Evolutionary conservation across 257 asterid genomes (phyloP).

Genomic region (Nyctanthes arbortristis): DNA sequence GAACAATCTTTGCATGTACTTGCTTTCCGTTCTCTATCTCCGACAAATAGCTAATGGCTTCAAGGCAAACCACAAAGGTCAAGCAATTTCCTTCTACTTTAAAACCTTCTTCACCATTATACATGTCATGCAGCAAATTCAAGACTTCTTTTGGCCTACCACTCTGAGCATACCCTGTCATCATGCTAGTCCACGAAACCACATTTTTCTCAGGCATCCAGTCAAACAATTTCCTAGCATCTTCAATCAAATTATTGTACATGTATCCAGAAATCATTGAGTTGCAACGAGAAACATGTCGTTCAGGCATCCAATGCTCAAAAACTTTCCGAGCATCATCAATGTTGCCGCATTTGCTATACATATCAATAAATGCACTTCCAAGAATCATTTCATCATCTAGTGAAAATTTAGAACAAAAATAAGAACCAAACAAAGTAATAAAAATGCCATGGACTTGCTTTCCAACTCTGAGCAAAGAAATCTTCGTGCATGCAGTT

Average conservation of each 20-base stretch:
- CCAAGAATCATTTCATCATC: constrained; percentile 27
- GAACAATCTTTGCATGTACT: constrained; percentile 38
- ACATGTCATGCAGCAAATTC: constrained; percentile 33
- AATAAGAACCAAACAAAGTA: constrained; percentile 13
- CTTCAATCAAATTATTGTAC: constrained; percentile 28
- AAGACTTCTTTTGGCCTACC: constrained; percentile 31
- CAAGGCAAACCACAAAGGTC: constrained; percentile 44
- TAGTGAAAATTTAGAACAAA: neutral
- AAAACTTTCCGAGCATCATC: constrained; percentile 32
- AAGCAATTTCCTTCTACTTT: constrained; percentile 34
- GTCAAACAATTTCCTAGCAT: constrained; percentile 35
- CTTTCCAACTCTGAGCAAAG: constrained; percentile 38
- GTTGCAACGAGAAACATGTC: constrained; percentile 35
- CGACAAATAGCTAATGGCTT: constrained; percentile 37
- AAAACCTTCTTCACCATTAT: constrained; percentile 20
- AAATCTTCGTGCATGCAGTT: constrained; percentile 35
- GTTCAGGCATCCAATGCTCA: constrained; percentile 30
- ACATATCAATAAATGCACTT: constrained; percentile 45
- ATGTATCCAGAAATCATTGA: constrained; percentile 37
- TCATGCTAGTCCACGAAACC: constrained; percentile 51
- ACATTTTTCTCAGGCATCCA: constrained; percentile 37
- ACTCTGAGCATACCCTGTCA: constrained; percentile 38
- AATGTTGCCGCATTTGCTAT: constrained; percentile 36
- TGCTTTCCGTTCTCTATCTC: constrained; percentile 43
- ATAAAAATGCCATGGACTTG: constrained; percentile 41